Evolutionary conservation across 176 grass and related monocot species (phyloP).

Genomic region (Metroxylon sagu): DNA sequence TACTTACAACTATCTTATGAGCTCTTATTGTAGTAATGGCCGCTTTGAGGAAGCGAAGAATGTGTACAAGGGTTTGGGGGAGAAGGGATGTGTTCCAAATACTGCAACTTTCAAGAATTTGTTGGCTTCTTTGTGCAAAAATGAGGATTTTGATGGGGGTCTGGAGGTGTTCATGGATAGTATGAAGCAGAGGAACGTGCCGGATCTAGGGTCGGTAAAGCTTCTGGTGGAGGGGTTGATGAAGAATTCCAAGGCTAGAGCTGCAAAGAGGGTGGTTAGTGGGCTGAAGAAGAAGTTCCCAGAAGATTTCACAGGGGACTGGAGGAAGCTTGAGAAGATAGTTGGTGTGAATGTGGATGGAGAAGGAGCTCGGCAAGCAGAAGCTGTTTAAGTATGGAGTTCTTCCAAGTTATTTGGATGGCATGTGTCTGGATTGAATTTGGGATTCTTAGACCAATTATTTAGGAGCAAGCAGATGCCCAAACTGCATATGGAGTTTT

Average conservation of each 20-base stretch:
- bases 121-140: slow-evolving; percentile 25
- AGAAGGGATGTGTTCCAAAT: slow-evolving; percentile 27
- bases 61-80: slow-evolving; percentile 28
- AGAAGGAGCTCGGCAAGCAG: not conserved
- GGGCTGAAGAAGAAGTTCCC: slow-evolving; percentile 29
- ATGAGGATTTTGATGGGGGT: slow-evolving; percentile 17
- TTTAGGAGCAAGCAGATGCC: too few species aligned
- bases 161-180: slow-evolving; percentile 25
- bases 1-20: slow-evolving; percentile 36
- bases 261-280: slow-evolving; percentile 26
- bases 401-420: too few species aligned
- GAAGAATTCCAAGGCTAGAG: slow-evolving; percentile 13
- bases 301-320: slow-evolving; percentile 20
- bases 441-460: too few species aligned
- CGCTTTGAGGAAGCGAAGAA: slow-evolving; percentile 25
- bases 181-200: slow-evolving; percentile 24
- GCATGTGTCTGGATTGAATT: too few species aligned
- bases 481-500: too few species aligned
- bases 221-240: slow-evolving; percentile 22
- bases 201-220: slow-evolving; percentile 27
- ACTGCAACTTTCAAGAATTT: slow-evolving; percentile 22
- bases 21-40: slow-evolving; percentile 20
- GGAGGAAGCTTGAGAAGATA: slow-evolving; percentile 33
- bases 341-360: slow-evolving; percentile 10
- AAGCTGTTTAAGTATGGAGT: too few species aligned